A percentile compares a stretch with the other conserved stretches of the same genome.
Conservation (phyloP, 495 filamentous ascomycete genomes). For the Apiosordaria backusii region DNA sequence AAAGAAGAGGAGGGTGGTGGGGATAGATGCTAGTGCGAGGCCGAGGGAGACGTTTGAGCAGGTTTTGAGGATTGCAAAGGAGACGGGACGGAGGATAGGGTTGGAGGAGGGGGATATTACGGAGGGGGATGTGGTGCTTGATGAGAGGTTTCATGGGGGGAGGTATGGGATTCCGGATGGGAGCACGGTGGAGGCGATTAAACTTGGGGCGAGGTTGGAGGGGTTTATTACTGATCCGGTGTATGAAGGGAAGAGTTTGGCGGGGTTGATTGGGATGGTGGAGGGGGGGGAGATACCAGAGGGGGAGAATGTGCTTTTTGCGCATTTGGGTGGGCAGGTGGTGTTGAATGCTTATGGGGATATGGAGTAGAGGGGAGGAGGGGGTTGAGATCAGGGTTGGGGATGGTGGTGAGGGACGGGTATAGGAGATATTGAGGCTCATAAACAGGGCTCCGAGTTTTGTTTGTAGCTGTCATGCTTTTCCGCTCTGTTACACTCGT, state of each 20-base stretch:
- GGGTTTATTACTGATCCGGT: constrained; percentile 66
- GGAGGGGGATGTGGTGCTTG: constrained; percentile 53
- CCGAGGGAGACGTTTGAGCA: constrained; percentile 52
- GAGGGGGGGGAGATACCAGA: constrained; percentile 48
- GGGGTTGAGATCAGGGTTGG: not conserved
- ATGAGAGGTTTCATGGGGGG: constrained; percentile 60
- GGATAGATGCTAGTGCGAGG: constrained; percentile 61
- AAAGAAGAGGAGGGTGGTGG: constrained; percentile 49
- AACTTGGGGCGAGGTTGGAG: constrained; percentile 58
- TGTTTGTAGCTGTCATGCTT: too few species aligned
- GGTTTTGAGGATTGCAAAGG: constrained; percentile 57
- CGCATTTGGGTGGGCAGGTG: constrained; percentile 61
- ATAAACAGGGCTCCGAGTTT: too few species aligned
- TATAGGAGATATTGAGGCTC: not conserved
- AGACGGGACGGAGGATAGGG: constrained; percentile 56
- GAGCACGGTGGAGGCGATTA: constrained; percentile 57
- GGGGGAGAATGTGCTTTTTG: constrained; percentile 59
- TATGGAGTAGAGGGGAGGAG: constrained; percentile 9
- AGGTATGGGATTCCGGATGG: constrained; percentile 57
- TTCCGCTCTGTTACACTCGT: too few species aligned
- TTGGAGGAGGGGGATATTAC: constrained; percentile 51
- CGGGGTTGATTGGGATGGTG: constrained; percentile 63
- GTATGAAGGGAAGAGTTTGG: constrained; percentile 65
- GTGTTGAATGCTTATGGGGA: constrained; percentile 56
- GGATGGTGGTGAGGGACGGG: not conserved